Evolutionary conservation across 371 early-diverging fungal genomes (phyloP), one percentile per base, ranked within the genome.

Genomic region (Syncephalastrum contaminatum): DNA sequence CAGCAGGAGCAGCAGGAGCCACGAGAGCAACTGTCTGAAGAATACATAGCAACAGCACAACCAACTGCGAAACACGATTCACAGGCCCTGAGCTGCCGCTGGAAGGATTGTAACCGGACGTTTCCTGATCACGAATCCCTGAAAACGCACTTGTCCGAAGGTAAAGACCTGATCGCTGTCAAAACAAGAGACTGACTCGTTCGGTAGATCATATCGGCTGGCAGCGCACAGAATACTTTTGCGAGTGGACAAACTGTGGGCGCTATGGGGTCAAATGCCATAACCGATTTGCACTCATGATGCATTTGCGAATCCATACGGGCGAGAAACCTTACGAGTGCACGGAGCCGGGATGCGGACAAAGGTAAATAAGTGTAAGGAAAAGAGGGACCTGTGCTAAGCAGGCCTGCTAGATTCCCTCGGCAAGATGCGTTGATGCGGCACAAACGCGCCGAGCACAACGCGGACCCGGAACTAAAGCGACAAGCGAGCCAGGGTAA

Each of bases 311-410:
- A 46, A 83, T 81, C 46, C 87, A 86, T 45, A 86, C 87, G 14
- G 84, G 84, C 5, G 85, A 86, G 58, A 86, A 85, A 46, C 87
- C 87, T 2, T 86, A 75, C 56, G 79, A 79, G 44, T 86, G 87
- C 46, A 69, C 60, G 6, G 46, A 46, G 22, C 47, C 66, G 5
- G 64, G 64, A 16, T 76, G 77, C 53, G 63, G 62, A 16, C 67
- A 69, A 56, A 64, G 66, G 77, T 76, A 65, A 57, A 60, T 19
- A 30, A 30, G 12, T 30, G 36, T 30, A 2, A 25, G 2, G 12
- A 10, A 30, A 8, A 30, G 25, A 0, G 36, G 3, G 36, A 30
- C 5, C 0, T 30, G 36, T 30, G 36, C 10, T 8, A 30, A 4
- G 4, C 15, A 4, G 21, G 15, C 1, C 27, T 49, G 30, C 13